Base-by-base conservation (phyloP, 306 rosid genomes). In the Lathyrus sativus region DNA sequence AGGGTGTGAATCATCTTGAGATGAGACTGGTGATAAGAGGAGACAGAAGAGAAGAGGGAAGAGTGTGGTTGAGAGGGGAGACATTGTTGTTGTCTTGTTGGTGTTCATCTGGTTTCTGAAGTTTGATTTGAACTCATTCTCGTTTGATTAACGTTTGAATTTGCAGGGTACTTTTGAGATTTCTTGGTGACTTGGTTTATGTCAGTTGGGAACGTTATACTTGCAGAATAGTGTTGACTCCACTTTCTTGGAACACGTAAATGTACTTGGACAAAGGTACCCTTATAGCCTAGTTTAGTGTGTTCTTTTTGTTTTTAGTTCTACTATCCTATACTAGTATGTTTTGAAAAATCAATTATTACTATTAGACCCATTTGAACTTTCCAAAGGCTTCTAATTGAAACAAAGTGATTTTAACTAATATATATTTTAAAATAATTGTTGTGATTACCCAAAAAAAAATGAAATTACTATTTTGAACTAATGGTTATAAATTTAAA, bases 161-260 rank as follows among this genome's bases (percentile, higher is more conserved):
- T 57, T 10, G 33, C 38, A 33, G 8, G 38, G 38, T 33, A 1
- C 38, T 1, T 5, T 2, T 3, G 19, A 28, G 80, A 67, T 69
- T 62, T 70, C 53, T 48, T 68, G 22, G 9, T 11, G 55, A 12
- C 26, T 33, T 63, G 74, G 85, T 17, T 59, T 64, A n/a, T 14
- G 66, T 50, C 11, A 13, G 60, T 56, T 58, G 12, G 11, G 41
- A 79, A 79, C 74, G 81, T 71, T 72, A 51, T 42, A 56, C 19
- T 45, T 41, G 31, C 19, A 29, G 59, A 51, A 9, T 53, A 53
- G 1, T 22, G 33, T 53, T 53, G 59, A 53, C 57, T 19, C 31
- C 45, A 42, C 58, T 69, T 69, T 81, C 49, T 78, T 26, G 82
- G 42, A 44, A 41, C 85, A 50, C 29, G 85, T 73, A 79, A 81